Evolutionary conservation across 495 filamentous ascomycete genomes (phyloP).

Genomic region (Parachaetomium inaequale): DNA sequence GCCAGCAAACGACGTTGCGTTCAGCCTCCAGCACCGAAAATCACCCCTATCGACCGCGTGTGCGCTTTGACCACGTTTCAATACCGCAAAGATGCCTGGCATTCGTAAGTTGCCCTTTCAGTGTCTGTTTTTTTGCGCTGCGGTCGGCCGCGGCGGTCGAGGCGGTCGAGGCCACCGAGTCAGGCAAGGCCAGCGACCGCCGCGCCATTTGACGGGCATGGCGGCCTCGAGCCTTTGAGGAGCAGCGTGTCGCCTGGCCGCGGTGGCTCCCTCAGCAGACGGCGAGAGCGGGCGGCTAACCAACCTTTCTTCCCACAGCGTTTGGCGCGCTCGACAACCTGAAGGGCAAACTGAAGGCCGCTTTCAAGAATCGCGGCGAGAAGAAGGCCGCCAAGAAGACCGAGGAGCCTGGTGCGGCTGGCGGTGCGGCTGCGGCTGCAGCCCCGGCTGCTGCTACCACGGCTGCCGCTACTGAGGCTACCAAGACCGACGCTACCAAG

Average conservation of each 20-base stretch:
- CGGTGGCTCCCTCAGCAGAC: neutral
- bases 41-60: neutral
- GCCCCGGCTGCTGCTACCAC: constrained; percentile 9
- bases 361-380: constrained; percentile 33
- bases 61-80: constrained; percentile 9
- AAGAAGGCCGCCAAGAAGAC: constrained; percentile 23
- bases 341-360: constrained; percentile 35
- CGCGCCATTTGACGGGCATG: neutral
- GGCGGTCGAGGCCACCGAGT: neutral
- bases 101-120: constrained; percentile 26
- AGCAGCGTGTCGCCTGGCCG: neutral
- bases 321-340: constrained; percentile 34
- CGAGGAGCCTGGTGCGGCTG: constrained; percentile 9
- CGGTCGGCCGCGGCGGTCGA: constrained; percentile 1
- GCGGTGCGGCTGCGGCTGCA: constrained; percentile 15
- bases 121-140: neutral
- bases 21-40: neutral
- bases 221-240: neutral
- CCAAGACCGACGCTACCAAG: constrained; percentile 21
- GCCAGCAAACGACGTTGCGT: neutral
- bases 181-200: neutral
- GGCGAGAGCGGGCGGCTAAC: neutral
- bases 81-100: constrained; percentile 31
- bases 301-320: constrained; percentile 17
- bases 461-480: constrained; percentile 19